phyloP scores from a whole-genome alignment of 352 stramenopile genomes.

The Hyaloperonospora brassicae region DNA sequence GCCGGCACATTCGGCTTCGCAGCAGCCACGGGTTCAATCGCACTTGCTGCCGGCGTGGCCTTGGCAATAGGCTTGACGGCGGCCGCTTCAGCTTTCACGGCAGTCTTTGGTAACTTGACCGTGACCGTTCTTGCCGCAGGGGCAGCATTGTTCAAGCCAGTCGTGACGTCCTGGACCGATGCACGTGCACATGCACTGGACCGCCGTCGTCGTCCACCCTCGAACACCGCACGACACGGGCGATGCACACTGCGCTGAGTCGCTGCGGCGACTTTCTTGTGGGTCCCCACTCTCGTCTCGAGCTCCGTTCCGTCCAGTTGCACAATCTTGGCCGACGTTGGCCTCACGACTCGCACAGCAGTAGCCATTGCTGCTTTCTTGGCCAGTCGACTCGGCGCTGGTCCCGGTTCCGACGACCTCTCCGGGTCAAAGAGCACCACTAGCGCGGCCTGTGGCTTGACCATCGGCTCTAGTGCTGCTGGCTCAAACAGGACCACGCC shows the following conservation, averaged over 20 bases:
- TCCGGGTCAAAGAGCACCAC: conserved; percentile 30
- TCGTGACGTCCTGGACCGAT: conserved; percentile 27
- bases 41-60: conserved; percentile 6
- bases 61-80: conserved; percentile 4
- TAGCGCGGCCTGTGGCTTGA: conserved; percentile 23
- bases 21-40: conserved; percentile 2
- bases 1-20: conserved; percentile 10
- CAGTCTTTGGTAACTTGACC: not conserved
- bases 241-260: conserved; percentile 19
- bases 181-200: conserved; percentile 24
- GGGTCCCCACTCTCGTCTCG: conserved; percentile 5
- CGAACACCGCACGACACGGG: conserved; percentile 37
- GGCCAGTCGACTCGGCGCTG: not conserved
- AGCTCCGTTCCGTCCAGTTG: conserved; percentile 14
- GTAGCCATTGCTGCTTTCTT: conserved; percentile 12
- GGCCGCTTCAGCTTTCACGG: too few relatives aligned
- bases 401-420: conserved; percentile 7
- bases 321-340: conserved; percentile 17
- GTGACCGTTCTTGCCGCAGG: conserved; percentile 1
- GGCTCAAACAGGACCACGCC: conserved; percentile 27
- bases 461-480: conserved; percentile 21
- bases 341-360: conserved; percentile 17
- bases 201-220: conserved; percentile 29
- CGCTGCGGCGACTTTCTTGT: conserved; percentile 7
- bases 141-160: conserved; percentile 14